A percentile compares a stretch with the other conserved stretches of the same genome.
Evolutionary conservation across 2,329 filamentous ascomycete species (phyloP).

Genomic region (Aspergillus sp.): DNA sequence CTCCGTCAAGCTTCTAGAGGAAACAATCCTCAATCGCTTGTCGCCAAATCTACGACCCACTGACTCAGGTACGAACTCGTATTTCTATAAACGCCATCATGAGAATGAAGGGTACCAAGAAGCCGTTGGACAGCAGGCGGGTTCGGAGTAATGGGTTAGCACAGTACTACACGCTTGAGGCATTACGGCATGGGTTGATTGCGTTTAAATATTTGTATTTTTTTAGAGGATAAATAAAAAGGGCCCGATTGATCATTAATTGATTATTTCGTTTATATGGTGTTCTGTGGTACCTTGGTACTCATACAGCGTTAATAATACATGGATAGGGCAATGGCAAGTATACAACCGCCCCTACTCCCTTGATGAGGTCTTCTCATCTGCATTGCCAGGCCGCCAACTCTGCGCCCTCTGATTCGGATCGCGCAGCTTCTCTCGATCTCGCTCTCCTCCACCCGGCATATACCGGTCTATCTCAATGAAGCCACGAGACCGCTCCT

Average conservation of each 20-base stretch:
- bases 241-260: background rate
- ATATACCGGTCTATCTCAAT: constrained; percentile 48
- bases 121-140: constrained; percentile 16
- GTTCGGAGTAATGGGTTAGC: background rate
- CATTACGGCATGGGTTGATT: background rate
- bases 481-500: constrained; percentile 29
- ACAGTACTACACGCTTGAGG: background rate
- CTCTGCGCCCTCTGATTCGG: background rate
- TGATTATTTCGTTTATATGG: background rate
- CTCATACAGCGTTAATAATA: background rate
- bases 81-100: constrained; percentile 82
- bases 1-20: constrained; percentile 72
- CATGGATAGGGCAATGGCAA: background rate
- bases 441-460: constrained; percentile 30
- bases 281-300: background rate
- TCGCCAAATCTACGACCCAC: constrained; percentile 72
- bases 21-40: constrained; percentile 71
- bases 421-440: constrained; percentile 11
- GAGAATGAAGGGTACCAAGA: constrained; percentile 80
- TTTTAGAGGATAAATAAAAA: background rate
- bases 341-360: background rate
- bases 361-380: background rate
- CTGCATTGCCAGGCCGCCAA: constrained; percentile 3
- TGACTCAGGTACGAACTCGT: constrained; percentile 44
- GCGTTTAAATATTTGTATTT: background rate